Evolutionary conservation across 768 basidiomycete genomes (phyloP), one percentile per base, ranked within the genome.

Genomic region (Leccinum pellstonianum): DNA sequence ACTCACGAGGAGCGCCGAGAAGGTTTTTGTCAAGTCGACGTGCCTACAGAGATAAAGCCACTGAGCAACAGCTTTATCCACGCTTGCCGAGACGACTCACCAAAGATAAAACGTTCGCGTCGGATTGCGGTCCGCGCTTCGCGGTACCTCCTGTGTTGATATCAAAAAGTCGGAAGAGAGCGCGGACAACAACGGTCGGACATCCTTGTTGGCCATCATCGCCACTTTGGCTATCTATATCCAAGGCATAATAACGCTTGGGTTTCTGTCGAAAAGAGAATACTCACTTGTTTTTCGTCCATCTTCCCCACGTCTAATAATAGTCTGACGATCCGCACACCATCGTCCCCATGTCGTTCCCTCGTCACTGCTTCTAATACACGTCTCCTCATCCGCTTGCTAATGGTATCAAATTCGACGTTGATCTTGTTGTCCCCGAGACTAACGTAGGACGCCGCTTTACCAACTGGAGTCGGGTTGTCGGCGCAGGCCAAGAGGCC

Each of bases 101-200:
- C 96, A 98, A 33, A 98, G 84, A 76, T 92, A 98, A 72, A 94
- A 91, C 52, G 90, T 95, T 25, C 94, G 82, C 0, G 88, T 84
- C 4, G 94, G 91, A 72, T 93, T 92, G 52, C 94, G 89, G 71
- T 96, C 94, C 25, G 90, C 87, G 64, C 87, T 91, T 74, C 90
- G 90, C 5, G 97, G 91, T 2, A 98, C 88, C 74, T 98, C 95
- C 77, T 97, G 94, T 10, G 90, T 88, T 68, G 91, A 93, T 65
- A 98, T 86, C 56, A 98, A 70, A 35, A 86, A 88, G 68, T 95
- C 87, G 3, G 86, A 31, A 79, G 93, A 86, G 53, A 99, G 82
- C 4, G 86, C 84, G 21, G 91, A 83, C 56, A 97, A 79, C 49
- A 93, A 76, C 0, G 31, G 31, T 31, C 31, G 31, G 55, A 91